Base-by-base conservation (phyloP, 2,329 filamentous ascomycete genomes). In the Fusarium anthophilum region DNA sequence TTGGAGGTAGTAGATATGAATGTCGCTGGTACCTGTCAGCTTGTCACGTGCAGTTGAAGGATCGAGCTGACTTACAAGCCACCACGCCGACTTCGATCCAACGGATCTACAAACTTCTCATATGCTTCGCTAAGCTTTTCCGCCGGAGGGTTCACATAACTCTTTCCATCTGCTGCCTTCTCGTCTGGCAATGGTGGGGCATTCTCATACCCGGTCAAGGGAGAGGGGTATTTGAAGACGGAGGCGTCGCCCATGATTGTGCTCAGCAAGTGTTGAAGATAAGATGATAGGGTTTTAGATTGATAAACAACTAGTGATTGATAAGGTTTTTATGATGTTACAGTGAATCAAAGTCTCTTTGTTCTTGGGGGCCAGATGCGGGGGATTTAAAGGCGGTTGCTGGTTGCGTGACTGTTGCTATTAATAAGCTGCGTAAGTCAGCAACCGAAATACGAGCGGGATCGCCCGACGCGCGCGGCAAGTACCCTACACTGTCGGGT, bases 1-100 rank as follows among this genome's bases (percentile, higher is more conserved):
- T 78, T 91, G 89, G 72, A 91, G 89, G 82, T 94, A 94, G 83
- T 98, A 98, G 77, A 98, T 91, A 82, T 98, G 95, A 22, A 97
- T 83, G 80, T 98, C 95, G 74, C 89, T 91, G 20, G 8, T 10
- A 6, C 9, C 12, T 24, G 48, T 69, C 22, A 76, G 50, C 15
- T 11, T 22, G 9, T 26, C 14, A 18, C 10, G 15, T 54, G 15
- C 2, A 3, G 2, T 24, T 1, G 14, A 4, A 0, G n/a, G 4
- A 51, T 4, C 2, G 13, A 15, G 4, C 8, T n/a, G n/a, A 84
- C 87, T 81, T 71, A 91, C 89, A 98, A 98, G 17, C 91, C 95
- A 43, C 93, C 93, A 50, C 35, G 35, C 17, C 15, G 8, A 10
- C 35, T 18, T 37, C 35, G 35, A 37, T 90, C 86, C 38, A 97